Conservation (phyloP, 208 protist species). For the Leishmania aethiopica region DNA sequence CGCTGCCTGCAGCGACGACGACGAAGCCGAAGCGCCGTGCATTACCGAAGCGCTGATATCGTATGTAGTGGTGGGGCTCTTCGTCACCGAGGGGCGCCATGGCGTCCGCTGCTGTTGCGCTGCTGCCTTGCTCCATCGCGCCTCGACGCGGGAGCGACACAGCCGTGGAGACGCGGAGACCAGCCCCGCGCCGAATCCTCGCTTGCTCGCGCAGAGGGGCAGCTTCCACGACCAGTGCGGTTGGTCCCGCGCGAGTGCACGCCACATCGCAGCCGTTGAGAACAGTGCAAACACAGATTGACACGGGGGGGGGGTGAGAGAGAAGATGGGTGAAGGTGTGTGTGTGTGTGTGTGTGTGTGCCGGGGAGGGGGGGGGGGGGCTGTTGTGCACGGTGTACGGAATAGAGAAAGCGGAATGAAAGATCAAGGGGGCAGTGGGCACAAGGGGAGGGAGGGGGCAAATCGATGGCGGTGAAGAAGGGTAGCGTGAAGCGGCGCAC, state of each 20-base stretch:
- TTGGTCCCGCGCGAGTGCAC: background rate
- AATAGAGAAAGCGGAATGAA: background rate
- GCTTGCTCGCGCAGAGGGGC: background rate
- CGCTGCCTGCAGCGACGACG: background rate
- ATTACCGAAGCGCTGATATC: conserved; percentile 23
- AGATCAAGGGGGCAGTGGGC: background rate
- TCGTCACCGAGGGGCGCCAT: background rate
- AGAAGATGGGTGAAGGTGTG: background rate
- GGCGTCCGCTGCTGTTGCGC: conserved; percentile 7
- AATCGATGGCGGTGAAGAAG: background rate
- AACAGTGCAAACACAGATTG: background rate
- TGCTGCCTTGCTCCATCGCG: conserved; percentile 15
- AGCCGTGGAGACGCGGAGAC: background rate
- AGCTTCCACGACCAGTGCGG: background rate
- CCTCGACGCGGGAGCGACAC: conserved; percentile 11
- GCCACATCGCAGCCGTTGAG: background rate
- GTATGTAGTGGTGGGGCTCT: conserved; percentile 20
- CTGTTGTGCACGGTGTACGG: background rate
- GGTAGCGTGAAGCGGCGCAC: background rate
- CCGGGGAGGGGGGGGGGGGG: background rate
- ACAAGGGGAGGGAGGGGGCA: background rate
- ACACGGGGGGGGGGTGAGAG: too few relatives aligned
- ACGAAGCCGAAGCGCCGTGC: conserved; percentile 1
- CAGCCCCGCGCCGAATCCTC: background rate
- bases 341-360: background rate